Evolutionary conservation across 2,329 filamentous ascomycete genomes (phyloP).

Genomic region (Trichoderma lentiforme): DNA sequence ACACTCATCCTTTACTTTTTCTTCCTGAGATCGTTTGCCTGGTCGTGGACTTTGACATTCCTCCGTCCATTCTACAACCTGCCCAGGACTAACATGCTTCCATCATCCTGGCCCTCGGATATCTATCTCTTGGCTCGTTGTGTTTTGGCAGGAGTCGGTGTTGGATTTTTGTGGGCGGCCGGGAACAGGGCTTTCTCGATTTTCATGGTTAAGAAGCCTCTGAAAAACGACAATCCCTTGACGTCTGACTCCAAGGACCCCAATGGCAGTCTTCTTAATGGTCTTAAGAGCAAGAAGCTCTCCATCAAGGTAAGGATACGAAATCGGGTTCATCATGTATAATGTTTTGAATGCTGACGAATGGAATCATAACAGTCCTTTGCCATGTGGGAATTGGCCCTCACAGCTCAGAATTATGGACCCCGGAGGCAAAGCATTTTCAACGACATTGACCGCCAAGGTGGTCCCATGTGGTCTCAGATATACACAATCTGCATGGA

Average conservation of each 20-base stretch:
- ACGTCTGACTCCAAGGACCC: conserved; percentile 85
- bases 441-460: conserved; percentile 78
- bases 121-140: conserved; percentile 55
- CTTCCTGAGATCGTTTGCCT: conserved; percentile 60
- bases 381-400: conserved; percentile 85
- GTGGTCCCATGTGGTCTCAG: conserved; percentile 78
- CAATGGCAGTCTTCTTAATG: conserved; percentile 83
- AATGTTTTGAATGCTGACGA: not conserved
- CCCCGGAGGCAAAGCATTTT: conserved; percentile 79
- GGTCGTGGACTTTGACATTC: conserved; percentile 67
- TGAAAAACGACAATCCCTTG: conserved; percentile 81
- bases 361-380: conserved; percentile 54
- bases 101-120: conserved; percentile 55
- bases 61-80: conserved; percentile 73
- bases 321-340: no score
- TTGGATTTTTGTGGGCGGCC: conserved; percentile 72
- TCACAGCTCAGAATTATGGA: conserved; percentile 72
- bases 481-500: conserved; percentile 67
- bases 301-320: conserved; percentile 62
- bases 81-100: conserved; percentile 65
- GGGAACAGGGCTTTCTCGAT: conserved; percentile 74
- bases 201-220: conserved; percentile 75
- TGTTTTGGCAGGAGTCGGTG: conserved; percentile 59
- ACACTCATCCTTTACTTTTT: conserved; percentile 59
- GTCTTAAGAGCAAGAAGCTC: conserved; percentile 78